Percentiles rank a stretch among this genome's conserved stretches.
phyloP scores from a whole-genome alignment of 108 stramenopile species.

The Asterionellopsis glacialis region DNA sequence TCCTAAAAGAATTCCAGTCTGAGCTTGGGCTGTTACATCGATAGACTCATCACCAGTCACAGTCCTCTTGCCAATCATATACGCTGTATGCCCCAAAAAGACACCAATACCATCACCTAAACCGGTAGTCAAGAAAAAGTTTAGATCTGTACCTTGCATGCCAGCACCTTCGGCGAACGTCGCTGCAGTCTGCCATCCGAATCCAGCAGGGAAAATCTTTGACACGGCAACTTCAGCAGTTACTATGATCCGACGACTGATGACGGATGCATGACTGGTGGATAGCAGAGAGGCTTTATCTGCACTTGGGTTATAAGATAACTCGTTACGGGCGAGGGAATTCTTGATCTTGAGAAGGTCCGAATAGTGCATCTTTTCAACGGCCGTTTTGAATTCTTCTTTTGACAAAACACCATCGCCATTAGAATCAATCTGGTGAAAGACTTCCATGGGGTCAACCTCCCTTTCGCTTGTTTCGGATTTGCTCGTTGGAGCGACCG shows the following conservation, averaged over 20 bases:
- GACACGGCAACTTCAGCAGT: slow-evolving; percentile 73
- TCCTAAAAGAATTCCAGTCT: slow-evolving; percentile 64
- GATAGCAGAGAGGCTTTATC: too few species aligned
- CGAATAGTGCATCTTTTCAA: too few species aligned
- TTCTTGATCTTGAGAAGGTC: too few species aligned
- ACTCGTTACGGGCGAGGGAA: too few species aligned
- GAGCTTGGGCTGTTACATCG: slow-evolving; percentile 46
- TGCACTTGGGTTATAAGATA: too few species aligned
- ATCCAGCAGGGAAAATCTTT: slow-evolving; percentile 86
- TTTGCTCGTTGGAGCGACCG: too few species aligned
- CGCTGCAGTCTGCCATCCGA: slow-evolving; percentile 75
- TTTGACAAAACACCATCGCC: slow-evolving; percentile 24
- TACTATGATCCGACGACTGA: slow-evolving; percentile 32
- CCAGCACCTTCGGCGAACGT: slow-evolving; percentile 54
- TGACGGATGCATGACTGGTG: too few species aligned
- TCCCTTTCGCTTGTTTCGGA: too few species aligned
- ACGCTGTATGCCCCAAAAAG: slow-evolving; percentile 57
- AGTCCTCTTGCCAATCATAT: slow-evolving; percentile 55
- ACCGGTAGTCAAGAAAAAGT: slow-evolving; percentile 70
- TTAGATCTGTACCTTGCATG: slow-evolving; percentile 43
- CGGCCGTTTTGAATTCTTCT: slow-evolving; percentile 30
- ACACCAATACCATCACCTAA: slow-evolving; percentile 72
- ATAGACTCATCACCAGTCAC: slow-evolving; percentile 27
- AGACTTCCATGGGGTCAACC: slow-evolving; percentile 28
- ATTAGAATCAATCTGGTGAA: slow-evolving; percentile 34